Evolutionary conservation across 2,329 filamentous ascomycete species (phyloP).

Genomic region (Diplodia scrobiculata): DNA sequence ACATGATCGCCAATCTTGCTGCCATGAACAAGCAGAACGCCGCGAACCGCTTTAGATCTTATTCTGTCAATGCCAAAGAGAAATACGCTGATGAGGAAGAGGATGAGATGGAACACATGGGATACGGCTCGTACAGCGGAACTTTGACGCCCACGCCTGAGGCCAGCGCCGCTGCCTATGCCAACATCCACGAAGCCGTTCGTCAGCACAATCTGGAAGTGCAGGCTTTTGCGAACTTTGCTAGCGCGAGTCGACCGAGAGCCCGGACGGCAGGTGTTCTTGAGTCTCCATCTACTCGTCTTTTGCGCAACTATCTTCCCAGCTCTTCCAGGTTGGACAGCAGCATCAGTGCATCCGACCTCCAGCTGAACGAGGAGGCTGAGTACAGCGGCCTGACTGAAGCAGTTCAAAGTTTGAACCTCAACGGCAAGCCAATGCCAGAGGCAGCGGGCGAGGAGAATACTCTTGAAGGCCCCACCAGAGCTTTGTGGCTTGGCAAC

Average conservation of each 20-base stretch:
- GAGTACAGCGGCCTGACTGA: conserved; percentile 80
- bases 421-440: conserved; percentile 64
- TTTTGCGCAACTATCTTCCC: conserved; percentile 70
- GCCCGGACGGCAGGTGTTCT: conserved; percentile 90
- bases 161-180: conserved; percentile 56
- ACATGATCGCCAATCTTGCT: conserved; percentile 62
- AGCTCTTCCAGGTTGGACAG: conserved; percentile 75
- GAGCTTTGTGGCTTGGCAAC: conserved; percentile 94
- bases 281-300: conserved; percentile 70
- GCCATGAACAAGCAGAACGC: conserved; percentile 72
- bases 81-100: conserved; percentile 91
- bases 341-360: conserved; percentile 72
- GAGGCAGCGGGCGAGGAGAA: conserved; percentile 71
- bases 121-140: conserved; percentile 61
- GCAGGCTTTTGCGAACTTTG: conserved; percentile 85
- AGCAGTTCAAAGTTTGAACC: conserved; percentile 77
- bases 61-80: conserved; percentile 98
- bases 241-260: conserved; percentile 74
- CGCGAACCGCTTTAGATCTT: conserved; percentile 87
- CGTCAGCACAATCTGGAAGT: conserved; percentile 91
- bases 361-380: conserved; percentile 71
- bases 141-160: conserved; percentile 61
- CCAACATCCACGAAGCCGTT: conserved; percentile 69
- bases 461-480: conserved; percentile 83
- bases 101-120: conserved; percentile 60